phyloP scores from a whole-genome alignment of 345 rosid genomes.

The Corchorus capsularis region DNA sequence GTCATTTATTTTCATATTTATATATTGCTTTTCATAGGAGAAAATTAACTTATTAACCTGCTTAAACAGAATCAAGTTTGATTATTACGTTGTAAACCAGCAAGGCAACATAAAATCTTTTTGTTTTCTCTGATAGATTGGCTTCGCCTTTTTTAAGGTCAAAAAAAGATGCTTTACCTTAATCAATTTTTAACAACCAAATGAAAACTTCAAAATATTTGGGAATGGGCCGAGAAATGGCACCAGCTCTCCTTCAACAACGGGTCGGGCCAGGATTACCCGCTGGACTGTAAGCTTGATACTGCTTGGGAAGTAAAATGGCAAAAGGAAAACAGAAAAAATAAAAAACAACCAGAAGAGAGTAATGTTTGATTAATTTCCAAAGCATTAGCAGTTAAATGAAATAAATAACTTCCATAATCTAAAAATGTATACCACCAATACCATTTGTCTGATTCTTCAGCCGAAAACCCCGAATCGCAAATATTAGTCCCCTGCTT shows the following conservation, averaged over 20 bases:
- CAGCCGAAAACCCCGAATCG: background rate
- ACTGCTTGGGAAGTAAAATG: background rate
- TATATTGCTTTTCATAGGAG: too few species aligned
- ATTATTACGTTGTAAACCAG: too few species aligned
- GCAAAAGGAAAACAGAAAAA: background rate
- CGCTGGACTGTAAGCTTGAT: background rate
- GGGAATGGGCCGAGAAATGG: background rate
- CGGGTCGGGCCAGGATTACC: background rate
- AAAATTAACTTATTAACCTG: too few species aligned
- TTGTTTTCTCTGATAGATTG: background rate
- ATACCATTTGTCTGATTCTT: background rate
- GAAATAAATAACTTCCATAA: background rate
- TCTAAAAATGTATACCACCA: background rate
- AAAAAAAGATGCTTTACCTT: constrained; percentile 1
- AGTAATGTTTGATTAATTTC: too few species aligned
- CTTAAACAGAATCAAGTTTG: too few species aligned
- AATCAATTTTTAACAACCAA: background rate
- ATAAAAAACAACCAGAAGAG: background rate
- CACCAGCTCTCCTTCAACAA: background rate
- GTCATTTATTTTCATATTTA: too few species aligned
- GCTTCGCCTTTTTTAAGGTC: background rate
- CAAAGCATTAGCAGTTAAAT: background rate
- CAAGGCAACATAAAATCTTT: background rate
- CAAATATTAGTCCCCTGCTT: background rate
- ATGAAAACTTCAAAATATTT: background rate